Conservation (phyloP, 352 stramenopile species). For the Phytopythium helicoides region DNA sequence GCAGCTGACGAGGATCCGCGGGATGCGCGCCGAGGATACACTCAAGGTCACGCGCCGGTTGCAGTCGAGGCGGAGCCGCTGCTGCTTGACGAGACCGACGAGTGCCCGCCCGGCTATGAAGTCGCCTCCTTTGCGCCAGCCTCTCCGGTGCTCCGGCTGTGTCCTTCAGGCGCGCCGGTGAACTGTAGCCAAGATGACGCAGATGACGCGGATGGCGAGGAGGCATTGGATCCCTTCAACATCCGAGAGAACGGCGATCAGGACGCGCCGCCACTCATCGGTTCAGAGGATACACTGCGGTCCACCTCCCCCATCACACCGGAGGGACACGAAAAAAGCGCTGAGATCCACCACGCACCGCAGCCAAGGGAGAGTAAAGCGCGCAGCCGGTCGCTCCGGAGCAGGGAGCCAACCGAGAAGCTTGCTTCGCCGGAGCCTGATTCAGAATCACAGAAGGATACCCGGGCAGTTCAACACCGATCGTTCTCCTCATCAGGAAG, state of each 20-base stretch:
- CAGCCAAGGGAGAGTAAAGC: background rate
- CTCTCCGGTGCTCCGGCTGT: conserved; percentile 2
- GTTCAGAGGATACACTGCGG: background rate
- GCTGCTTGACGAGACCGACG: background rate
- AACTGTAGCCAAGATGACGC: background rate
- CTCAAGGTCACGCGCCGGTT: background rate
- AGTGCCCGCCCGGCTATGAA: conserved; percentile 1
- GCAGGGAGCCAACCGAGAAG: background rate
- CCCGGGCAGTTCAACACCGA: background rate
- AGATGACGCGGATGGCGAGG: conserved; percentile 1
- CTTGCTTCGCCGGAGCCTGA: conserved; percentile 9
- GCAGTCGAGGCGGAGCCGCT: background rate
- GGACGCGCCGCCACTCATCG: conserved; percentile 1
- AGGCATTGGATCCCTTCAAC: conserved; percentile 1
- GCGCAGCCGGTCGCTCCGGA: background rate
- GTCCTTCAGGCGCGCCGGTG: background rate
- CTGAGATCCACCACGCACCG: too few relatives aligned
- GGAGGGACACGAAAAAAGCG: background rate
- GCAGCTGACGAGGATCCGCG: conserved; percentile 5
- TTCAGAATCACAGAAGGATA: conserved; percentile 2
- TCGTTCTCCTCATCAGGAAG: conserved; percentile 1
- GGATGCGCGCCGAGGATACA: conserved; percentile 6
- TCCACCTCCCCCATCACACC: background rate
- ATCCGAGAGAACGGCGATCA: background rate
- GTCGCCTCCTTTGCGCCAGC: background rate